Conservation (phyloP, 1,284 basidiomycete species). For the Meripilus lineatus region DNA sequence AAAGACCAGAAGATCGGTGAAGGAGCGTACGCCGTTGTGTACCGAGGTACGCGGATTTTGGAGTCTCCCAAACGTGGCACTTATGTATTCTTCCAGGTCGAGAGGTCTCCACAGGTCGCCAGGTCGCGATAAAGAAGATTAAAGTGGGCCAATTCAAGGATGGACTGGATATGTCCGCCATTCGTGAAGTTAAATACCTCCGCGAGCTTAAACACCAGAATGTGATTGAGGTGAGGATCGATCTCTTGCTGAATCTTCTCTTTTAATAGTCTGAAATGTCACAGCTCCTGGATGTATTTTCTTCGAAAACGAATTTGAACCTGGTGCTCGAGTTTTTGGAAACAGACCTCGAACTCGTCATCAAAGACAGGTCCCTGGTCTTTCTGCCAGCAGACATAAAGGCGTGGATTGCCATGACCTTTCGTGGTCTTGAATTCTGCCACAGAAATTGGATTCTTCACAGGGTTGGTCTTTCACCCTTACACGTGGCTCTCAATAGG, state of each 20-base stretch:
- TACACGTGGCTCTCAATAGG: not conserved
- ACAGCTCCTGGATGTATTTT: constrained; percentile 95
- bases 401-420: constrained; percentile 98
- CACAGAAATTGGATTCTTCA: constrained; percentile 94
- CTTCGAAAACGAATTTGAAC: constrained; percentile 94
- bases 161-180: constrained; percentile 97
- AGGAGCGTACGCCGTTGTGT: constrained; percentile 97
- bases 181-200: constrained; percentile 97
- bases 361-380: constrained; percentile 88
- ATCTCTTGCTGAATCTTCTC: not conserved
- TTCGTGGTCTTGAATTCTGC: constrained; percentile 95
- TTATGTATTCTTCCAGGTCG: constrained; percentile 39
- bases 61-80: constrained; percentile 1
- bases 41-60: constrained; percentile 58
- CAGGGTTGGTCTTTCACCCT: constrained; percentile 53
- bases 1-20: constrained; percentile 92
- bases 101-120: constrained; percentile 64
- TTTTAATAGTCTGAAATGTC: not conserved
- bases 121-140: constrained; percentile 98
- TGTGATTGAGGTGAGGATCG: constrained; percentile 75
- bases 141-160: constrained; percentile 97
- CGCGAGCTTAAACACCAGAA: constrained; percentile 94
- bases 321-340: constrained; percentile 97
- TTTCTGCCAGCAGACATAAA: constrained; percentile 97
- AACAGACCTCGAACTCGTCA: constrained; percentile 96